Evolutionary conservation across 129 eudicot genomes (phyloP), one percentile per base, ranked within the genome.

Genomic region (Pittosporum tobira): DNA sequence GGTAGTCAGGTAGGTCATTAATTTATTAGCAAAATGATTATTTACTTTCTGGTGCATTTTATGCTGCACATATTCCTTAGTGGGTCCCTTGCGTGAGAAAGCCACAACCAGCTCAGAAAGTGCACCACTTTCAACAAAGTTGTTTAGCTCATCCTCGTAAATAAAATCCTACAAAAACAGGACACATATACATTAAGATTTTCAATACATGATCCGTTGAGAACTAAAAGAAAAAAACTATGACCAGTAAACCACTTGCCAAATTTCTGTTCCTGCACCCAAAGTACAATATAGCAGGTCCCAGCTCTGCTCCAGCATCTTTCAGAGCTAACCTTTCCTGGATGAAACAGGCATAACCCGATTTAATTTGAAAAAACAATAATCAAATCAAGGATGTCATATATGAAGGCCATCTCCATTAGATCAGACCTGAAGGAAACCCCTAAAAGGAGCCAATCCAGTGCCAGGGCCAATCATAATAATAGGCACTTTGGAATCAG

Each of bases 381-480:
- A 30, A 34, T 3, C 1, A 56, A 56, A 9, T 18, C 15, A 19
- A 29, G 61, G 28, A 56, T 13, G 3, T 4, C 28, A 30, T 22
- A 31, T 31, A 19, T 45, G 11, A 10, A 14, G 3, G 46, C 31
- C 45, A 18, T 13, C 46, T 40, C 15, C n/a, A n/a, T n/a, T n/a
- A n/a, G 15, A 31, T 8, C 43, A 54, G 27, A 85, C 96, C 85
- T 87, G 94, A 47, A 88, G 80, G 71, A 88, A 88, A 22, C 96
- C 96, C 64, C 94, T 78, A 51, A 88, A 88, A 9, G 96, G 96
- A 46, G 96, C 96, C 79, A 88, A 68, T 22, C 94, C 96, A 19
- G 94, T 88, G 11, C 96, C 96, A 23, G 96, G 96, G 43, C 96
- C 96, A 63, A 88, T 76, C 94, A 88, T 83, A 48, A 88, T 62